Base-by-base conservation (phyloP, 257 asterid genomes). In the Sherardia arvensis region DNA sequence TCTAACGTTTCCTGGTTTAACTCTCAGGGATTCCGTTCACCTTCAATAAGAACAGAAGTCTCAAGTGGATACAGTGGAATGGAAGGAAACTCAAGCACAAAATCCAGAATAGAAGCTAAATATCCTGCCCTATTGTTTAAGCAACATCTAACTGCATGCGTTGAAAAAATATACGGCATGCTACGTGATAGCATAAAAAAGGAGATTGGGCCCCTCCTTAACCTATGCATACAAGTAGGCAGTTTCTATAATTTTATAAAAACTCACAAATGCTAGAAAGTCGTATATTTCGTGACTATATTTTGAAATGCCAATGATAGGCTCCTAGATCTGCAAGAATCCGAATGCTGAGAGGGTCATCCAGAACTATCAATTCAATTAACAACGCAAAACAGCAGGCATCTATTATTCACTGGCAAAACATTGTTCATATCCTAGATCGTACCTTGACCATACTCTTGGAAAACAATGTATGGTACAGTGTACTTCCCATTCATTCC, bases 71-170 rank as follows among this genome's bases (percentile, higher is more conserved):
- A 90, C 78, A 85, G 96, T 7, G 97, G 97, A 66, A 85, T 90
- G 82, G 96, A 87, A 73, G 95, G 93, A 68, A 87, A 81, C 68
- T 87, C 90, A 34, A 78, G 73, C 43, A 62, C 70, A 6, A 80
- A 79, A 73, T 83, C 95, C 67, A 79, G 94, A 68, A 84, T 90
- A 71, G 96, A 85, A 79, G 95, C 96, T 54, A 90, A 84, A 80
- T 90, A 90, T 67, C 97, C 97, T 28, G 97, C 95, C 69, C 66
- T 90, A 70, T 72, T 90, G 77, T 90, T 90, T 74, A 90, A 90
- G 84, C 97, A 90, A 77, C 95, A 90, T 74, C 71, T 90, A 65
- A 87, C 95, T 56, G 96, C 96, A 71, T 90, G 97, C 63, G 95
- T 85, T 64, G 95, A 90, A 83, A 90, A 90, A 79, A 80, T 87